Evolutionary conservation across 176 grass and related monocot species (phyloP).

Genomic region (Ananas comosus): DNA sequence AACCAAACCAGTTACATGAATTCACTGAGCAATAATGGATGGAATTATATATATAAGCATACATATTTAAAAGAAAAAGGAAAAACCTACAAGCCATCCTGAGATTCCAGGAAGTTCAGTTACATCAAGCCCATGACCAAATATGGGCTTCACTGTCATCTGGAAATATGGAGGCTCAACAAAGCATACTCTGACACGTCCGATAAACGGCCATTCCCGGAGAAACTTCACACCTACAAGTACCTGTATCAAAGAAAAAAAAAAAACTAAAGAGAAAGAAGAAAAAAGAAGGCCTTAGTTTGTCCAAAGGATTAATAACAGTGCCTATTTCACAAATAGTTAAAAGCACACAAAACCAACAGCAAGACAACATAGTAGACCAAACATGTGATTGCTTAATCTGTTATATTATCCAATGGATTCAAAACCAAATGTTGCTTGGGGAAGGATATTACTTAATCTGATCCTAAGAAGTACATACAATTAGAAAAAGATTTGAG

Average conservation of each 20-base stretch:
- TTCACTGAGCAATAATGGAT: conserved; percentile 13
- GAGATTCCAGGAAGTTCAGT: conserved; percentile 95
- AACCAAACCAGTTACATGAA: conserved; percentile 14
- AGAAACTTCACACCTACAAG: conserved; percentile 90
- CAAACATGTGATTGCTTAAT: too few species aligned
- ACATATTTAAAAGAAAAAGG: background rate
- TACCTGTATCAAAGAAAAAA: conserved; percentile 39
- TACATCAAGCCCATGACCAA: conserved; percentile 81
- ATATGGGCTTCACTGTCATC: conserved; percentile 93
- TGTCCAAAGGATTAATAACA: too few species aligned
- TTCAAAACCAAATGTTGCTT: too few species aligned
- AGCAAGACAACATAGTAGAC: too few species aligned
- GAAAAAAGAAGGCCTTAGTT: too few species aligned
- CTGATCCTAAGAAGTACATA: too few species aligned
- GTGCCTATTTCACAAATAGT: too few species aligned
- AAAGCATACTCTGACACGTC: conserved; percentile 86
- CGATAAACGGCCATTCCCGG: conserved; percentile 75
- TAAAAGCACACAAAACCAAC: too few species aligned
- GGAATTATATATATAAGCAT: background rate
- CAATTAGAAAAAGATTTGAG: too few species aligned
- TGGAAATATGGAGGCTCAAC: conserved; percentile 95
- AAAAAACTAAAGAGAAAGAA: background rate
- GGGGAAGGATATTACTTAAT: too few species aligned
- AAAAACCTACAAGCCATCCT: conserved; percentile 82
- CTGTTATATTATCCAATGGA: too few species aligned